phyloP scores from a whole-genome alignment of 2,329 filamentous ascomycete species.

The Xylariaceae sp. region DNA sequence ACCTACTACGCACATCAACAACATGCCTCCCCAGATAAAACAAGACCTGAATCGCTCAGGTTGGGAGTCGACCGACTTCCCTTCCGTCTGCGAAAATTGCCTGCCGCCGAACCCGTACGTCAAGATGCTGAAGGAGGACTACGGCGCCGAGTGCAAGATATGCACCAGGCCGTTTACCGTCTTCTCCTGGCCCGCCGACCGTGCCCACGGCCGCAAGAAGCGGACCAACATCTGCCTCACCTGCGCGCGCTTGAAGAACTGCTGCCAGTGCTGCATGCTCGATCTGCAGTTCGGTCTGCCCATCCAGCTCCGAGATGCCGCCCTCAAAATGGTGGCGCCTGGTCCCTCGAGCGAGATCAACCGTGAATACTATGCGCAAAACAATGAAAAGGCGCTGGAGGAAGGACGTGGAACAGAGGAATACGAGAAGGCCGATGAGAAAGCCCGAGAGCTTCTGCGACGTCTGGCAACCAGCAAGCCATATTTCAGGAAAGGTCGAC shows the following conservation, averaged over 20 bases:
- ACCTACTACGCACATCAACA: constrained; percentile 6
- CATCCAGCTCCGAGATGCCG: constrained; percentile 90
- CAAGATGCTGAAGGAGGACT: constrained; percentile 97
- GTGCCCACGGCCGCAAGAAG: constrained; percentile 81
- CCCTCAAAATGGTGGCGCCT: constrained; percentile 94
- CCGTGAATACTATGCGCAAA: constrained; percentile 94
- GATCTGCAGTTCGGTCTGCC: constrained; percentile 93
- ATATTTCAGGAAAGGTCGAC: constrained; percentile 83
- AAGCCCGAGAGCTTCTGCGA: constrained; percentile 81
- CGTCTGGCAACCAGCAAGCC: constrained; percentile 87
- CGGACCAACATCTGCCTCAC: constrained; percentile 94
- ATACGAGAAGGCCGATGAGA: constrained; percentile 96
- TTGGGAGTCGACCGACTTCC: constrained; percentile 91
- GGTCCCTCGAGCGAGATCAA: constrained; percentile 91
- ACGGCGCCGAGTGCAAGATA: constrained; percentile 79
- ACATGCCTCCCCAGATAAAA: constrained; percentile 88
- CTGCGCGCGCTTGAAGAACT: constrained; percentile 95
- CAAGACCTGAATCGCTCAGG: constrained; percentile 92
- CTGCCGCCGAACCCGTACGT: constrained; percentile 96
- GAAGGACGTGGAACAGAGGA: constrained; percentile 82
- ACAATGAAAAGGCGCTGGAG: constrained; percentile 92
- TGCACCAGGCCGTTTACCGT: constrained; percentile 95
- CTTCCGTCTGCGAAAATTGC: constrained; percentile 86
- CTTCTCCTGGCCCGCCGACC: constrained; percentile 90
- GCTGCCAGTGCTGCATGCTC: constrained; percentile 98